Evolutionary conservation across 2,329 filamentous ascomycete genomes (phyloP), one percentile per base, ranked within the genome.

Genomic region (Ceratocystis cacaofunesta): DNA sequence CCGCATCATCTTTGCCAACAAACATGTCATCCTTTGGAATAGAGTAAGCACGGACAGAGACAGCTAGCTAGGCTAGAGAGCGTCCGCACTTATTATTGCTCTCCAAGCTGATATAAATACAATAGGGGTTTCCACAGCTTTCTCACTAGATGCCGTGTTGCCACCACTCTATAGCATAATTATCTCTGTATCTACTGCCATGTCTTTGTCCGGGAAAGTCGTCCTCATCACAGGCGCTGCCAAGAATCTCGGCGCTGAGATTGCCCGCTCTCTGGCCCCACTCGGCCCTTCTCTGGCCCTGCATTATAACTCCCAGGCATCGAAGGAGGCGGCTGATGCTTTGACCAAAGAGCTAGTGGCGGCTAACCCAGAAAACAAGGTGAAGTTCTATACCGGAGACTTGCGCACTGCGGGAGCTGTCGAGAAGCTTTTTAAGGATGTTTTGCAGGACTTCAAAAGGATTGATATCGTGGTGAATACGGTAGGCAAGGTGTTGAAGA

Each of bases 241-340:
- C 65, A 83, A 82, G 69, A 84, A 83, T 67, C 85, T 86, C 68
- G 84, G 84, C 32, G 76, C 78, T 65, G 81, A 82, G 66, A 82
- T 82, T 64, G 82, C 82, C 68, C 78, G 82, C 65, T 78, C 80
- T 67, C 79, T 85, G 50, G 81, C 80, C 70, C 75, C 76, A 67
- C 78, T 79, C 63, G 83, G 83, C 41, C 80, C 80, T 70, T 79
- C 75, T 69, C 79, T 86, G 46, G 76, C 85, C 52, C 76, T 86
- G 68, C 85, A 85, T 73, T 86, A 85, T 74, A 71, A 72, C 68
- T 77, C 77, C 8, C 63, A 73, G 57, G 71, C 70, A 66, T 74
- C 74, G 69, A 75, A 77, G 70, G 68, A 71, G 10, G 72, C 74
- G 12, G 73, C 76, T 17, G 69, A 69, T 10, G 69, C 72, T 60